Evolutionary conservation across 305 asterid species (phyloP).

Genomic region (Ajuga reptans): DNA sequence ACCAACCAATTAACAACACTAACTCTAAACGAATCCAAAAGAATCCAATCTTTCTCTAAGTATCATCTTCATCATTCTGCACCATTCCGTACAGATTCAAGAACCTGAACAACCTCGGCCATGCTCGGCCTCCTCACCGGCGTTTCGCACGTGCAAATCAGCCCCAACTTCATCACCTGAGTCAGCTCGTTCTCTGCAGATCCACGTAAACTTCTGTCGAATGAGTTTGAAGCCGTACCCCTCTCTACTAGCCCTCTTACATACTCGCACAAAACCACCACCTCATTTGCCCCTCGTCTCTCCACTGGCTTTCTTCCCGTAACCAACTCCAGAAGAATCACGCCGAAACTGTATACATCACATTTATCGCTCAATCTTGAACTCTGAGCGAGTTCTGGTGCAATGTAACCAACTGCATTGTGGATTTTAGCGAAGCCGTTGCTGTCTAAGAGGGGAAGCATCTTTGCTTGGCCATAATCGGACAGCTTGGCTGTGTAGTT

Average conservation of each 20-base stretch:
- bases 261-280: slow-evolving; percentile 60
- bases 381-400: slow-evolving; percentile 86
- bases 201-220: slow-evolving; percentile 62
- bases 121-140: slow-evolving; percentile 85
- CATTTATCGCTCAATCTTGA: slow-evolving; percentile 59
- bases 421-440: slow-evolving; percentile 53
- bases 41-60: slow-evolving; percentile 32
- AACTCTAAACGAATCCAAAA: slow-evolving; percentile 45
- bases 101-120: slow-evolving; percentile 95
- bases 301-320: slow-evolving; percentile 88
- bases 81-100: slow-evolving; percentile 81
- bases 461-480: slow-evolving; percentile 61
- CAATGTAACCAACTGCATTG: slow-evolving; percentile 79
- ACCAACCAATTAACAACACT: slow-evolving; percentile 28
- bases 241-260: slow-evolving; percentile 60
- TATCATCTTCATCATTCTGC: slow-evolving; percentile 31
- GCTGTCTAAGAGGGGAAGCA: slow-evolving; percentile 54
- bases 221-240: slow-evolving; percentile 55
- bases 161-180: slow-evolving; percentile 84
- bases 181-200: slow-evolving; percentile 59
- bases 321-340: slow-evolving; percentile 67
- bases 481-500: slow-evolving; percentile 51
- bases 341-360: slow-evolving; percentile 80
- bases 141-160: slow-evolving; percentile 61
- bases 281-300: slow-evolving; percentile 49